Percentiles rank a stretch among this genome's conserved stretches.
phyloP scores from a whole-genome alignment of 345 rosid species.

The Syzygium aqueum region DNA sequence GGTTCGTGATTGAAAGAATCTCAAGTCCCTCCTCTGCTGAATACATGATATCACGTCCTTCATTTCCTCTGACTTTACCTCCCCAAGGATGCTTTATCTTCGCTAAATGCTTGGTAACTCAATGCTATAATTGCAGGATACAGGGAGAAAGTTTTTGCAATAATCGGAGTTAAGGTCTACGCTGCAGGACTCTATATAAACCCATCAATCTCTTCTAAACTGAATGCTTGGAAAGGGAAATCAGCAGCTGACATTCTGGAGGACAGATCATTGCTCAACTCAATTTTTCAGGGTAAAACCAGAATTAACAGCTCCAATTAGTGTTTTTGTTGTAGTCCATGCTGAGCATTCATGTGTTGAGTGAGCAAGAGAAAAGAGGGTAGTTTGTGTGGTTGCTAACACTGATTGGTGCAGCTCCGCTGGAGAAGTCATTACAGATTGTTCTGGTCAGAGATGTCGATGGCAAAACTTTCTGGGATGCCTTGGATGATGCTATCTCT shows the following conservation, averaged over 20 bases:
- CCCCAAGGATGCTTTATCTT: neutral
- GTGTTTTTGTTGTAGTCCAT: neutral
- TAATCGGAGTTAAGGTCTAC: conserved; percentile 79
- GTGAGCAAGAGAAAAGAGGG: neutral
- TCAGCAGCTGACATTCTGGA: conserved; percentile 39
- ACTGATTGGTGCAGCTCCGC: conserved; percentile 28
- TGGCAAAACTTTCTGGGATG: conserved; percentile 94
- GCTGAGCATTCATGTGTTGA: neutral
- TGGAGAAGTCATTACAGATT: conserved; percentile 67
- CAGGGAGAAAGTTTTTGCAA: conserved; percentile 82
- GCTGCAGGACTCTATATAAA: conserved; percentile 68
- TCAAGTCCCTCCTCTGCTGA: neutral
- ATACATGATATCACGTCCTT: neutral
- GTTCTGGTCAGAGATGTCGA: conserved; percentile 90
- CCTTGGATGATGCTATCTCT: conserved; percentile 65
- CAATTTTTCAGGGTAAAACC: conserved; percentile 50
- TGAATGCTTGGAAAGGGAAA: conserved; percentile 50
- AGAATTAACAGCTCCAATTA: neutral
- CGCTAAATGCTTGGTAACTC: neutral
- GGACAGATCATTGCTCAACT: conserved; percentile 39
- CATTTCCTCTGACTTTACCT: neutral
- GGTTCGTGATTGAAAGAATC: neutral
- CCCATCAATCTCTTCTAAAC: conserved; percentile 29
- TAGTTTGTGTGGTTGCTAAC: neutral
- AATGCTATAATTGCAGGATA: conserved; percentile 40